Conservation (phyloP, 306 rosid genomes). For the Mimosa bimucronata region DNA sequence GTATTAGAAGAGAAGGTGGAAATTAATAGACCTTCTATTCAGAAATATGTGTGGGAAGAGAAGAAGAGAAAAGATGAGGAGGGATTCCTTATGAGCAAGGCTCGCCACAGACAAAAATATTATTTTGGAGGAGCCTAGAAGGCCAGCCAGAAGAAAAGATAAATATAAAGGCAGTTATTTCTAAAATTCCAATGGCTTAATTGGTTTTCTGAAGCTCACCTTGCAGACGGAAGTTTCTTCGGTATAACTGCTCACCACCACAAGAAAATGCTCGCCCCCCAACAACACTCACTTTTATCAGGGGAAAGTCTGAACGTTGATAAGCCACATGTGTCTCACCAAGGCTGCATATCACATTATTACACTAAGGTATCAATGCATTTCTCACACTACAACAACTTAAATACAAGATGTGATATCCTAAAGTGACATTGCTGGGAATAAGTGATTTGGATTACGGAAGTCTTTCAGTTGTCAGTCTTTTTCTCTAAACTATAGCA, state of each 20-base stretch:
- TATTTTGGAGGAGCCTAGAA: not conserved
- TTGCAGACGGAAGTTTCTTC: constrained; percentile 71
- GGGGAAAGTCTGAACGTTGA: constrained; percentile 69
- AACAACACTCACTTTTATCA: constrained; percentile 69
- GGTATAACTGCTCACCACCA: constrained; percentile 67
- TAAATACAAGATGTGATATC: constrained; percentile 16
- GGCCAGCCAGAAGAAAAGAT: not conserved
- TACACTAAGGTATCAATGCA: constrained; percentile 38
- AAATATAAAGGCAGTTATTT: not conserved
- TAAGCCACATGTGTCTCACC: constrained; percentile 84
- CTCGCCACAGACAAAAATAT: not conserved
- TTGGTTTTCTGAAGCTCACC: constrained; percentile 52
- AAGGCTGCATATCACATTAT: constrained; percentile 63
- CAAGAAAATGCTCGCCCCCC: constrained; percentile 94
- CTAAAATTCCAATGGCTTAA: constrained; percentile 16
- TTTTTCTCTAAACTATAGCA: not conserved
- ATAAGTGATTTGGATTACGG: not conserved
- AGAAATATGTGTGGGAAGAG: not conserved
- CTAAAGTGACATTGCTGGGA: not conserved
- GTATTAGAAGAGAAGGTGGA: constrained; percentile 33
- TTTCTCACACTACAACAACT: constrained; percentile 23
- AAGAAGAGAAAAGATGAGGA: not conserved
- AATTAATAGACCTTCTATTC: constrained; percentile 11
- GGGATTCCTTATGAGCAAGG: not conserved
- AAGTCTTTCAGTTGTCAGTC: not conserved